Evolutionary conservation across 2,329 filamentous ascomycete species (phyloP), one percentile per base, ranked within the genome.

Genomic region (Anthostomella pinea): DNA sequence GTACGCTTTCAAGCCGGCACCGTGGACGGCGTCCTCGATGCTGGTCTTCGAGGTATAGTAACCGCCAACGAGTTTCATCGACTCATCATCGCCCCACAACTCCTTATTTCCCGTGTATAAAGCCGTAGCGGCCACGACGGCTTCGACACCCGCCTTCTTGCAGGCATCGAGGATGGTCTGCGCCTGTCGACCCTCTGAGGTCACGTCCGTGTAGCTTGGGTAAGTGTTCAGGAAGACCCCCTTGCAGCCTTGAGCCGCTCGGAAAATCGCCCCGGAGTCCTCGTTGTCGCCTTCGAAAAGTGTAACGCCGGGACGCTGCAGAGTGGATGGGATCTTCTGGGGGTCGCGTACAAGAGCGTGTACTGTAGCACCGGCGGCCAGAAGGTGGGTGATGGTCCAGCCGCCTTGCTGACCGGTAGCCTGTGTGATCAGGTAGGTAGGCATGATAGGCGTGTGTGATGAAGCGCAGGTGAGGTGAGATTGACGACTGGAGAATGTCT

Each of bases 1-100:
- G 45, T 62, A 63, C 6, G 51, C 38, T 4, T 42, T 33, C 13
- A 63, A 59, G 5, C 47, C 51, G n/a, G 45, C 54, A 1, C 8
- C 13, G 7, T 54, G 57, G 1, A 64, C 57, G 2, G 42, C 36
- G 1, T 59, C 52, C 27, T 70, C 67, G 10, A 67, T 54, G 0
- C 46, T 40, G 1, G 57, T 48, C 48, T 70, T 70, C 30, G 62
- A 66, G 18, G 43, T 33, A 35, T 54, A 70, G 42, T 70, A 64
- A 0, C 14, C 39, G 20, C 26, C 35, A n/a, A 64, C 10, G 5
- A 26, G 9, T 9, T 47, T 31, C 11, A 49, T 33, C 0, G 43
- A 48, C 1, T 9, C 16, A 0, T 36, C 29, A 4, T 54, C 41
- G 4, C 56, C 51, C 58, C 58, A 61, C 3, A 55, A 7, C 1